Percentiles rank a stretch among this genome's conserved stretches.
phyloP scores from a whole-genome alignment of 331 rosid genomes.

The Malus hybrid region DNA sequence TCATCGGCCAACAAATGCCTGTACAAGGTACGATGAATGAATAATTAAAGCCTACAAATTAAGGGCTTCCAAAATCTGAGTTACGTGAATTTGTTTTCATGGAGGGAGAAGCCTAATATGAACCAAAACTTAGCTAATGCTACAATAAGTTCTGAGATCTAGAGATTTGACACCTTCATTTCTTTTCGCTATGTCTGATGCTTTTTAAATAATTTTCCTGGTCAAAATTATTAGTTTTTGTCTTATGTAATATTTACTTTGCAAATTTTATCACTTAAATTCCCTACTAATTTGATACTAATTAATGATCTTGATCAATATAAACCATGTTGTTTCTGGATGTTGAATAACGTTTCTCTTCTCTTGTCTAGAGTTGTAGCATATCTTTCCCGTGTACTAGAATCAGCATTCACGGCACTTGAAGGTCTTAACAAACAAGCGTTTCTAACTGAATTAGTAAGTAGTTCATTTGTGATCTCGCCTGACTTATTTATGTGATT shows the following conservation, averaged over 20 bases:
- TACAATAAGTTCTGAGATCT: background rate
- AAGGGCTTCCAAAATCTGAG: background rate
- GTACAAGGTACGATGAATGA: constrained; percentile 57
- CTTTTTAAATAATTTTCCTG: background rate
- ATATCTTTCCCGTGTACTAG: constrained; percentile 95
- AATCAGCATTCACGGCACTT: constrained; percentile 90
- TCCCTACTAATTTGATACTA: background rate
- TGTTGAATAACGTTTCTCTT: constrained; percentile 21
- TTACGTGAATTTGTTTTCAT: background rate
- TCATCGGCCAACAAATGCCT: constrained; percentile 94
- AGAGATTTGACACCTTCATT: background rate
- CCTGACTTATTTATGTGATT: background rate
- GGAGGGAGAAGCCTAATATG: background rate
- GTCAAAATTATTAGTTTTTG: background rate
- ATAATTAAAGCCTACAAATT: background rate
- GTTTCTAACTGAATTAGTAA: constrained; percentile 82
- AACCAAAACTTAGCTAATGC: background rate
- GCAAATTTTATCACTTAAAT: background rate
- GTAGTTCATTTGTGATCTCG: constrained; percentile 16
- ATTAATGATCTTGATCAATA: background rate
- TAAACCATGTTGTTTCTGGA: constrained; percentile 4
- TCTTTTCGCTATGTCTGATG: background rate
- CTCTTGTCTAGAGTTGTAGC: constrained; percentile 76
- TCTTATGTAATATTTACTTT: background rate
- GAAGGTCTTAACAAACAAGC: constrained; percentile 99